Base-by-base conservation (phyloP, 176 grass and related monocot species). In the Tuctoria greenei region DNA sequence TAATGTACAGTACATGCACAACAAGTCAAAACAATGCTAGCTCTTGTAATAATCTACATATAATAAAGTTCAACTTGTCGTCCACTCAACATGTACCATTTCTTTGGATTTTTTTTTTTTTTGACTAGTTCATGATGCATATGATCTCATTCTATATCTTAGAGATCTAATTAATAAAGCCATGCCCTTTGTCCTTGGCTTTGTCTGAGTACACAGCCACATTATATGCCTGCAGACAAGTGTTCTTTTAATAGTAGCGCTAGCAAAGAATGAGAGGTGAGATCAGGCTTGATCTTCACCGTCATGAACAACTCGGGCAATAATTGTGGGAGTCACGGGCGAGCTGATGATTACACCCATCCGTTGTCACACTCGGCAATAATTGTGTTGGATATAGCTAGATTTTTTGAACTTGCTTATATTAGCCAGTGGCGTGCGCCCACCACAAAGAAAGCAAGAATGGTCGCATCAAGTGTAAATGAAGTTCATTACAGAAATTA, bases 111-210 rank as follows among this genome's bases (percentile, higher is more conserved):
- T 69, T 0, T 49, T 36, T 12, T 26, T 4, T 67, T 75, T n/a
- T n/a, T 81, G 78, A 82, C 72, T 56, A 64, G 47, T 42, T 45
- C 57, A 59, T 82, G 72, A 82, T 71, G 31, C 50, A 18, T 76
- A 18, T 76, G 72, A 58, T 47, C 47, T 58, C 46, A 60, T 58
- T 31, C 54, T 81, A 45, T 56, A 41, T 41, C 47, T 70, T 36
- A 69, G 34, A 71, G 17, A 9, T 42, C 18, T 57, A 77, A 31
- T 3, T 57, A 77, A 31, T 3, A 31, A 81, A 77, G 66, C 42
- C 73, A 2, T 77, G 73, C 58, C 41, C 39, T 66, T 82, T 77
- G 85, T 82, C 85, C 79, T 72, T 72, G 40, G 40, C 58, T 18
- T 10, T 78, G 85, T 82, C 79, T 3, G 13, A 10, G 20, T 14